Evolutionary conservation across 139 green algal species (phyloP), one percentile per base, ranked within the genome.

Genomic region (Ostreobium quekettii): DNA sequence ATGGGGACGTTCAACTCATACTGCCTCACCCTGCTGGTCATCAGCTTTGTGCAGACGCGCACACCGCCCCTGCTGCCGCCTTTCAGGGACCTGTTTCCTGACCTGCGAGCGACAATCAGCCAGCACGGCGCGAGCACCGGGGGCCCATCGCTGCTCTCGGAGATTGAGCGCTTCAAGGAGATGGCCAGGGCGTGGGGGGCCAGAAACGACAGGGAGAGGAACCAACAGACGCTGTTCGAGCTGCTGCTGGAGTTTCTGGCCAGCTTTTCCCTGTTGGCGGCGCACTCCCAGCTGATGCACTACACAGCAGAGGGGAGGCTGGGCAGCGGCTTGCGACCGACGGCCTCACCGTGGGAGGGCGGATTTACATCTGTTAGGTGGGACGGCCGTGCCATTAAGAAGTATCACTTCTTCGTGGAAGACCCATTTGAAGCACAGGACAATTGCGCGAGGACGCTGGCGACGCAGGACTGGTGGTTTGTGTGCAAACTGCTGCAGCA

Each of bases 1-100:
- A 59, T 61, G n/a, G 82, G 82, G 49, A 91, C 84, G n/a, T 85
- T 95, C 73, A 95, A 95, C 84, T 84, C 69, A 42, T 93, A 83
- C 66, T 85, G 77, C 19, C 78, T 93, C 26, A 85, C 74, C 0
- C 73, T 93, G 47, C 62, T 95, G 71, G 79, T 85, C 67, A 39
- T 73, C 28, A 72, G 68, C 32, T 76, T 75, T 69, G 59, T 73
- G 66, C 75, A 80, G 72, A 36, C 58, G 4, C 26, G 60, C 11
- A 39, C 28, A 5, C 68, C 35, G 24, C 26, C 28, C 32, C 7
- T 66, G 26, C 29, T 66, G 19, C 59, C 59, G 7, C 30, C 59
- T n/a, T 66, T 66, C 32, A 39, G 30, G 30, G 59, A 66, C 11
- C 59, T 66, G 15, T 66, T 66, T 19, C 59, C 59, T 22, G 59